A percentile compares a stretch with the other conserved stretches of the same genome.
Evolutionary conservation across 164 flowering plant species (phyloP).

Genomic region (Chimonanthus praecox): DNA sequence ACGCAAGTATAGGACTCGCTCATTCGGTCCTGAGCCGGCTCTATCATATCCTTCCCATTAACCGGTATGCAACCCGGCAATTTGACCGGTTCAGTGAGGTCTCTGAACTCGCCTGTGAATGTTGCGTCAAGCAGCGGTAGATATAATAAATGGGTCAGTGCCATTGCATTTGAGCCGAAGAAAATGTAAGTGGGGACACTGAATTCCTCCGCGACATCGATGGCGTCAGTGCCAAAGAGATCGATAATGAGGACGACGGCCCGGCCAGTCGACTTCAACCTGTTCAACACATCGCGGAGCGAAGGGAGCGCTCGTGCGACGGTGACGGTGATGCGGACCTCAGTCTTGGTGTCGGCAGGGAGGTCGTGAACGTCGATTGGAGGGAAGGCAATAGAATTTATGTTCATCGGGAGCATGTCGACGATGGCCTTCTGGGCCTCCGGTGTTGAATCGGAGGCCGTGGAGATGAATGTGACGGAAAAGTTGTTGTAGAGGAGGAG

Average conservation of each 20-base stretch:
- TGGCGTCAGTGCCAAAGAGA: slow-evolving; percentile 29
- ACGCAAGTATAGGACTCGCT: slow-evolving; percentile 20
- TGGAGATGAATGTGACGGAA: slow-evolving; percentile 26
- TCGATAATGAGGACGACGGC: slow-evolving; percentile 30
- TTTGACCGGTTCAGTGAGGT: slow-evolving; percentile 21
- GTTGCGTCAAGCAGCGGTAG: slow-evolving; percentile 26
- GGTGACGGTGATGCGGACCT: slow-evolving; percentile 5
- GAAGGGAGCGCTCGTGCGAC: background rate
- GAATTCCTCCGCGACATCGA: slow-evolving; percentile 31
- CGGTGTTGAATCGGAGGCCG: slow-evolving; percentile 12
- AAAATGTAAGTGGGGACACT: slow-evolving; percentile 27
- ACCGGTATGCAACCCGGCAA: slow-evolving; percentile 36
- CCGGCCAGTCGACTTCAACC: slow-evolving; percentile 14
- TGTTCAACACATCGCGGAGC: slow-evolving; percentile 15
- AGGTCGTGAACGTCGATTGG: slow-evolving; percentile 22
- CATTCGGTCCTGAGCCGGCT: slow-evolving; percentile 24
- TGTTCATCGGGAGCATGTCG: slow-evolving; percentile 10
- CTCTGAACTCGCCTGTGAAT: slow-evolving; percentile 23
- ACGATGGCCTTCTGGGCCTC: slow-evolving; percentile 16
- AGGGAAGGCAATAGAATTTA: slow-evolving; percentile 21
- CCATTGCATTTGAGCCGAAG: slow-evolving; percentile 30
- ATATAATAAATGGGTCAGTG: slow-evolving; percentile 21
- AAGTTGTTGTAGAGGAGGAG: slow-evolving; percentile 19
- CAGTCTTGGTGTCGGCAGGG: slow-evolving; percentile 5
- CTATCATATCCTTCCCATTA: slow-evolving; percentile 20